phyloP scores from a whole-genome alignment of 768 basidiomycete genomes.

The Suillus hirtellus region DNA sequence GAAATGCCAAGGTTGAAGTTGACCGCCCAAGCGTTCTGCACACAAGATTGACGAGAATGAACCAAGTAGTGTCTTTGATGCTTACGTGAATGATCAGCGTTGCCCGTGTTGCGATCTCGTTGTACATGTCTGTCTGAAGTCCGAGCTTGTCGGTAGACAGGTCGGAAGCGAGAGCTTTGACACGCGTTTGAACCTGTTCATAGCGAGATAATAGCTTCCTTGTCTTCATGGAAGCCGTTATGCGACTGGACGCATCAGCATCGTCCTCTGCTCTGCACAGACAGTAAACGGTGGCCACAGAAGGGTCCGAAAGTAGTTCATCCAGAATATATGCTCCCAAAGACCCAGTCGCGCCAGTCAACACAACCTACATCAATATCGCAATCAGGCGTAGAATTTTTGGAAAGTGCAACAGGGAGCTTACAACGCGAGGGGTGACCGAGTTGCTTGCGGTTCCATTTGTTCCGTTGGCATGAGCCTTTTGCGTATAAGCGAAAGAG shows the following conservation, averaged over 20 bases:
- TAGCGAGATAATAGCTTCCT: constrained; percentile 32
- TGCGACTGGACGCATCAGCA: constrained; percentile 40
- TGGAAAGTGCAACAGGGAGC: constrained; percentile 18
- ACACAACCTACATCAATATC: constrained; percentile 27
- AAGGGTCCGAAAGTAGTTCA: constrained; percentile 37
- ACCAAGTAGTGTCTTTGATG: neutral
- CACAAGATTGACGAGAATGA: neutral
- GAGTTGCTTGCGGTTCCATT: constrained; percentile 16
- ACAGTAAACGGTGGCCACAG: constrained; percentile 47
- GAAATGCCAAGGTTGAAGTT: constrained; percentile 48
- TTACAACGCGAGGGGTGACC: neutral
- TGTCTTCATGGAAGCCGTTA: constrained; percentile 41
- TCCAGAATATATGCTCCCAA: constrained; percentile 56
- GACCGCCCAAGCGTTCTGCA: constrained; percentile 56
- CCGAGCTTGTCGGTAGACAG: constrained; percentile 43
- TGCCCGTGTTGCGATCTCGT: constrained; percentile 31
- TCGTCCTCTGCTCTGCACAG: constrained; percentile 51
- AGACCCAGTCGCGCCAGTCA: constrained; percentile 56
- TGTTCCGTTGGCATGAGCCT: constrained; percentile 8
- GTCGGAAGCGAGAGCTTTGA: constrained; percentile 46
- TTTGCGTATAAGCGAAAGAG: constrained; percentile 13
- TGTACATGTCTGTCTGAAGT: constrained; percentile 37
- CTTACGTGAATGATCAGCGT: constrained; percentile 50
- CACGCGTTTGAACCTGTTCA: constrained; percentile 23
- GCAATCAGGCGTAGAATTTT: neutral